A percentile compares a stretch with the other conserved stretches of the same genome.
These are phyloP conservation scores for Aspergillus sp. DNA, from an alignment of 2,329 filamentous ascomycete species.

Conservation along the genomic window DNA sequence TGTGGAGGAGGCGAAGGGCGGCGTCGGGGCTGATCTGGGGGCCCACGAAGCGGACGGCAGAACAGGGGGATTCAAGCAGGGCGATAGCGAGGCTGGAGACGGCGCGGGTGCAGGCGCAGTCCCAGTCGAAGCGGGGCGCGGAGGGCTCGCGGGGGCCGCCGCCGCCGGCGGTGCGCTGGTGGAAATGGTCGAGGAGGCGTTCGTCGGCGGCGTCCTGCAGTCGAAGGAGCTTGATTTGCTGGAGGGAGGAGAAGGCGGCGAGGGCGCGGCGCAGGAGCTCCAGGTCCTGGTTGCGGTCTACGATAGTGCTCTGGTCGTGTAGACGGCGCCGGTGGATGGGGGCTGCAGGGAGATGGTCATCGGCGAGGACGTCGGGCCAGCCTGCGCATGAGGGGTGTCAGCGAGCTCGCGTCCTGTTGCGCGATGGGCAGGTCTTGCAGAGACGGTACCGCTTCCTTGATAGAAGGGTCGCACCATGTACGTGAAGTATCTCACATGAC, in stretches of 20 bases:
- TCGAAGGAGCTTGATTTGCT: conserved; percentile 64
- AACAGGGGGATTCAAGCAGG: conserved; percentile 55
- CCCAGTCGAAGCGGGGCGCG: conserved; percentile 58
- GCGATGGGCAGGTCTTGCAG: conserved; percentile 11
- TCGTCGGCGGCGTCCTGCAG: conserved; percentile 61
- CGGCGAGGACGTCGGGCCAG: conserved; percentile 26
- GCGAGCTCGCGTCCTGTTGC: neutral
- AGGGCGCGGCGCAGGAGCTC: conserved; percentile 55
- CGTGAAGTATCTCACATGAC: conserved; percentile 37
- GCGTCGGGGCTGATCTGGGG: conserved; percentile 63
- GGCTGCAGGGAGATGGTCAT: conserved; percentile 21
- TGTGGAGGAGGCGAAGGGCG: conserved; percentile 51
- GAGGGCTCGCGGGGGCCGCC: conserved; percentile 42
- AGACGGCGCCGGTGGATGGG: conserved; percentile 31
- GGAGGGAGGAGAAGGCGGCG: conserved; percentile 58
- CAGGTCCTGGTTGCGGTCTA: conserved; percentile 52
- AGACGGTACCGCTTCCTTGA: conserved; percentile 36
- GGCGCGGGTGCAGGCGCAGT: conserved; percentile 61
- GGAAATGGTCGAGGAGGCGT: conserved; percentile 45
- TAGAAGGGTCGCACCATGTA: conserved; percentile 43
- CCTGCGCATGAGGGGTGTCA: conserved; percentile 19
- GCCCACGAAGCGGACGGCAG: conserved; percentile 60
- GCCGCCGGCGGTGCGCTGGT: too few relatives aligned
- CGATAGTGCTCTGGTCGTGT: conserved; percentile 45
- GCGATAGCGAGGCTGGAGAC: conserved; percentile 59